Evolutionary conservation across 352 stramenopile species (phyloP).

Genomic region (Globisporangium cederbergense): DNA sequence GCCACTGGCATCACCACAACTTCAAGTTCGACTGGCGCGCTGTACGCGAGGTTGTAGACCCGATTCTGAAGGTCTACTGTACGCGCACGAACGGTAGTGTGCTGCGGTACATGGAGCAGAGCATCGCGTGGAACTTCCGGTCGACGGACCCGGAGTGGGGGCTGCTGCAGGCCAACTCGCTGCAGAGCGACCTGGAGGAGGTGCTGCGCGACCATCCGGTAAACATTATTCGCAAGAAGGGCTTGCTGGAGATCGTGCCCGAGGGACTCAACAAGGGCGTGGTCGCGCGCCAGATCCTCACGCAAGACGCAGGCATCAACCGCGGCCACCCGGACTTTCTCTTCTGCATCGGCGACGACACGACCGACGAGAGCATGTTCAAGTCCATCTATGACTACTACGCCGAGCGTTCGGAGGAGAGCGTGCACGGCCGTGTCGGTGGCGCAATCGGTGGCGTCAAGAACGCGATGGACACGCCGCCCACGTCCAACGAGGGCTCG

Average conservation of each 20-base stretch:
- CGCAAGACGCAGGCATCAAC: constrained; percentile 74
- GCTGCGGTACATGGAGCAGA: constrained; percentile 90
- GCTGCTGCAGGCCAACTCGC: constrained; percentile 92
- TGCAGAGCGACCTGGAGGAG: constrained; percentile 85
- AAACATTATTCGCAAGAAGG: constrained; percentile 86
- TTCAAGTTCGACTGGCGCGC: constrained; percentile 91
- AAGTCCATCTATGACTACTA: constrained; percentile 91
- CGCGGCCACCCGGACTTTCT: constrained; percentile 92
- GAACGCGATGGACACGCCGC: constrained; percentile 19
- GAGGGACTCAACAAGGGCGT: constrained; percentile 95
- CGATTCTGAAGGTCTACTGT: constrained; percentile 95
- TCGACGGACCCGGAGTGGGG: constrained; percentile 97
- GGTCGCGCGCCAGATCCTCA: constrained; percentile 94
- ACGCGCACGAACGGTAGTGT: constrained; percentile 95
- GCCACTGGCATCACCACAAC: constrained; percentile 72
- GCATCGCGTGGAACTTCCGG: constrained; percentile 97
- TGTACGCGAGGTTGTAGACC: constrained; percentile 89
- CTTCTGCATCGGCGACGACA: constrained; percentile 96
- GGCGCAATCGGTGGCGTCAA: background rate
- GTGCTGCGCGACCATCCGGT: constrained; percentile 71
- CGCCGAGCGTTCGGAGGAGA: constrained; percentile 81
- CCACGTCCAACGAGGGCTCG: constrained; percentile 38
- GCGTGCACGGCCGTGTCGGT: constrained; percentile 42
- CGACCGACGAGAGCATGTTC: constrained; percentile 98
- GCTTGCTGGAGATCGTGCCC: constrained; percentile 94